Conservation (phyloP, 2,329 filamentous ascomycete species). For the Ploettnerulaceae sp. region DNA sequence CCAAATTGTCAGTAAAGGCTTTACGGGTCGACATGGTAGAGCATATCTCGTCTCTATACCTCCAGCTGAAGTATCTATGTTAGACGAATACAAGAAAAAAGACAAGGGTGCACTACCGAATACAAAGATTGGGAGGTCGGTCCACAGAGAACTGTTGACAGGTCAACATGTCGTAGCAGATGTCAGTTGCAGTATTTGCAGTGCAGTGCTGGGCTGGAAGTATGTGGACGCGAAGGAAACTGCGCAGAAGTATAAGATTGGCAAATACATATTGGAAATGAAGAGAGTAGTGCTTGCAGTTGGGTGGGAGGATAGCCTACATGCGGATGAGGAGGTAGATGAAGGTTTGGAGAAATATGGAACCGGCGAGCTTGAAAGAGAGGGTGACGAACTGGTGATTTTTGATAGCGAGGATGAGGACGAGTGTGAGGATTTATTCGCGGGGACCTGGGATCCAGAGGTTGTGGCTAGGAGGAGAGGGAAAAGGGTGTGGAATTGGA, state of each 20-base stretch:
- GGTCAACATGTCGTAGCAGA: slow-evolving; percentile 61
- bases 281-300: slow-evolving; percentile 49
- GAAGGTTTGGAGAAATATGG: slow-evolving; percentile 41
- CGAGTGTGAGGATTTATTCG: slow-evolving; percentile 62
- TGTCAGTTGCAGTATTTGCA: slow-evolving; percentile 53
- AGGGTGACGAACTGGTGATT: slow-evolving; percentile 41
- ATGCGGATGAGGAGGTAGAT: slow-evolving; percentile 16
- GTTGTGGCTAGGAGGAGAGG: slow-evolving; percentile 29
- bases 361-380: slow-evolving; percentile 55
- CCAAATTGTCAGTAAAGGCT: slow-evolving; percentile 61
- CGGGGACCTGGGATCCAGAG: slow-evolving; percentile 55
- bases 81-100: slow-evolving; percentile 9
- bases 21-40: slow-evolving; percentile 60
- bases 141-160: slow-evolving; percentile 55
- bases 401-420: slow-evolving; percentile 63
- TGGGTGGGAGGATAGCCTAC: slow-evolving; percentile 47
- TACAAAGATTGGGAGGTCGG: slow-evolving; percentile 48
- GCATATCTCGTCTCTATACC: slow-evolving; percentile 53
- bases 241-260: slow-evolving; percentile 61
- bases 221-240: slow-evolving; percentile 58
- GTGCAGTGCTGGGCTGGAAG: slow-evolving; percentile 59
- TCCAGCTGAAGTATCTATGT: slow-evolving; percentile 23
- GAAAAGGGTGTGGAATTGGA: slow-evolving; percentile 19
- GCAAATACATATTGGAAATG: slow-evolving; percentile 63
- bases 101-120: slow-evolving; percentile 43